Percentiles rank a stretch among this genome's conserved stretches.
Conservation (phyloP, 2,329 filamentous ascomycete genomes). For the Colletotrichum sp. region DNA sequence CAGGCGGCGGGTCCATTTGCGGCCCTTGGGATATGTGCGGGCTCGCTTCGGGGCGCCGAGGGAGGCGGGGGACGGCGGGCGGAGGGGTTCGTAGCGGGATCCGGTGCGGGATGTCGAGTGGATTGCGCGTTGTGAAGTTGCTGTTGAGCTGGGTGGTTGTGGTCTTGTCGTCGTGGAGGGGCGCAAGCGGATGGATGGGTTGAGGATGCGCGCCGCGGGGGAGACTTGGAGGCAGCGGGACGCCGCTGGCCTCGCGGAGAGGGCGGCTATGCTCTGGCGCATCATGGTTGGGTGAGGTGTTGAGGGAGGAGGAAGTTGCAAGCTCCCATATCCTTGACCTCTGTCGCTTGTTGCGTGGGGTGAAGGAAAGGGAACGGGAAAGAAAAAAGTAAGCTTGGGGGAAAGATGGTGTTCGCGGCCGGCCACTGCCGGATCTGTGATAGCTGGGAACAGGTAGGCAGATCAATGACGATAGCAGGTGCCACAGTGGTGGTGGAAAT, state of each 20-base stretch:
- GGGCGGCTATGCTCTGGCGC: slow-evolving; percentile 28
- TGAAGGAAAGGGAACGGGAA: neutral
- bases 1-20: slow-evolving; percentile 80
- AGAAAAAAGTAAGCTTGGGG: neutral
- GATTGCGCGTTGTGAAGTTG: neutral
- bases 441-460: neutral
- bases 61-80: slow-evolving; percentile 78
- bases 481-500: neutral
- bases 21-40: slow-evolving; percentile 72
- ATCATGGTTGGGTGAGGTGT: slow-evolving; percentile 25
- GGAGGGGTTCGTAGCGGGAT: slow-evolving; percentile 66
- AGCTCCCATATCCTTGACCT: neutral
- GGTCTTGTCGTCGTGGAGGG: neutral
- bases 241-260: slow-evolving; percentile 22
- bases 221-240: slow-evolving; percentile 1
- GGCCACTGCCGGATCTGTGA: neutral
- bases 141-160: neutral
- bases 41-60: slow-evolving; percentile 75
- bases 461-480: slow-evolving; percentile 14
- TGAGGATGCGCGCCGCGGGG: neutral
- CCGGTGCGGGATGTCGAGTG: slow-evolving; percentile 46
- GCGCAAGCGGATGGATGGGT: neutral
- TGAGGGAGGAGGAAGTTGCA: neutral
- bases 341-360: neutral
- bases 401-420: neutral